A percentile compares a stretch with the other conserved stretches of the same genome.
phyloP scores from a whole-genome alignment of 805 yeast genomes.

The Cyberlindnera veronae region DNA sequence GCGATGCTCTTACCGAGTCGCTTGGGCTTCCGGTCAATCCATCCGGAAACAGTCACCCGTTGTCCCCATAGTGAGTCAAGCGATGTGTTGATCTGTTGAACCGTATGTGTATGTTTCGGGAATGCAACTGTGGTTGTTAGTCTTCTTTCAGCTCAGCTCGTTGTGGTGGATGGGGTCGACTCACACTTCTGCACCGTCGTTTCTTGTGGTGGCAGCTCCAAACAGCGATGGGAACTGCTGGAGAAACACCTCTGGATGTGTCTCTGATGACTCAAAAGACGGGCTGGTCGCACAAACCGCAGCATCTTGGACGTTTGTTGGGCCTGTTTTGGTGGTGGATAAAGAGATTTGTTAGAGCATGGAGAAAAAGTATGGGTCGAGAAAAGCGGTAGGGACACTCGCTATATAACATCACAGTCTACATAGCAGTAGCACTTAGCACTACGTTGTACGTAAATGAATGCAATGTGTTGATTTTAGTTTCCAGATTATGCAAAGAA shows the following conservation, averaged over 20 bases:
- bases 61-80: conserved; percentile 7
- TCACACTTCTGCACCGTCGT: conserved; percentile 11
- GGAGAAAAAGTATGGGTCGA: too few relatives aligned
- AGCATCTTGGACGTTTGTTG: neutral
- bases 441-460: too few relatives aligned
- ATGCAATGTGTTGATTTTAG: too few relatives aligned
- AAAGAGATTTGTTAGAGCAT: too few relatives aligned
- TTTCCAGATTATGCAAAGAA: too few relatives aligned
- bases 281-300: neutral
- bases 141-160: neutral
- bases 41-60: conserved; percentile 65
- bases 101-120: conserved; percentile 25
- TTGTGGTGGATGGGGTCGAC: neutral
- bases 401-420: too few relatives aligned
- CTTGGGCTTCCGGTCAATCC: conserved; percentile 76
- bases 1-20: conserved; percentile 59
- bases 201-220: conserved; percentile 7
- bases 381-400: too few relatives aligned
- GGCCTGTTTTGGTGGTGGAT: too few relatives aligned
- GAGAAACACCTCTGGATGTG: too few relatives aligned
- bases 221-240: too few relatives aligned
- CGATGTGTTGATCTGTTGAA: conserved; percentile 9
- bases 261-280: too few relatives aligned
- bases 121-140: conserved; percentile 17
- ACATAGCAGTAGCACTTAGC: too few relatives aligned